Evolutionary conservation across 352 stramenopile species (phyloP).

Genomic region (Phytophthora chlamydospora): DNA sequence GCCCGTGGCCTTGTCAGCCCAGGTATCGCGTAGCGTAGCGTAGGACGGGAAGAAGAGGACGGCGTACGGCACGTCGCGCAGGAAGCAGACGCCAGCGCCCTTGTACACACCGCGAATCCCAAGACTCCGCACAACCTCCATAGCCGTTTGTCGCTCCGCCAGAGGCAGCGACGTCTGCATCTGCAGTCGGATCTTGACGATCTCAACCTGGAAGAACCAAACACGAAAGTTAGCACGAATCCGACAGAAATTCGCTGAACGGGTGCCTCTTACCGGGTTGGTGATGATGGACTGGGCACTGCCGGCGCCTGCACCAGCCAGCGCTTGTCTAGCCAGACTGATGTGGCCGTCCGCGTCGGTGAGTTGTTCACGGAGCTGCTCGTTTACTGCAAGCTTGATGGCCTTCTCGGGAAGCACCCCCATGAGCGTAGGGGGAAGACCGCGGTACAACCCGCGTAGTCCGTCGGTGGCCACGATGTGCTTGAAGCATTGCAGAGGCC

Average conservation of each 20-base stretch:
- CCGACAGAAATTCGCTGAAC: constrained; percentile 4
- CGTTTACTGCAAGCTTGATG: constrained; percentile 93
- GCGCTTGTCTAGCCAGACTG: constrained; percentile 60
- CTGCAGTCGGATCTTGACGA: constrained; percentile 93
- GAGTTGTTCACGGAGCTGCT: constrained; percentile 84
- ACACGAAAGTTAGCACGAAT: constrained; percentile 23
- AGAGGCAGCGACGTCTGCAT: constrained; percentile 78
- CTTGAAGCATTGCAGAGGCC: constrained; percentile 70
- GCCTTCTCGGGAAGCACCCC: constrained; percentile 90
- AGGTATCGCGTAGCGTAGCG: constrained; percentile 60
- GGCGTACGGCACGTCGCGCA: constrained; percentile 94
- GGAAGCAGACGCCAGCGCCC: constrained; percentile 82
- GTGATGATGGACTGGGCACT: constrained; percentile 85
- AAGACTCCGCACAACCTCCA: constrained; percentile 70
- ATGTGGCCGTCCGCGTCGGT: constrained; percentile 68
- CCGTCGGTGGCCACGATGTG: constrained; percentile 79
- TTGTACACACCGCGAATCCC: constrained; percentile 89
- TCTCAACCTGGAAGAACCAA: constrained; percentile 69
- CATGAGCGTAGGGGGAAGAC: constrained; percentile 78
- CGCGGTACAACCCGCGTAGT: constrained; percentile 73
- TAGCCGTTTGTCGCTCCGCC: constrained; percentile 60
- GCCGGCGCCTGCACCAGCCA: constrained; percentile 76
- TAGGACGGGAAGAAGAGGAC: constrained; percentile 94
- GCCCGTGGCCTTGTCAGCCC: constrained; percentile 52
- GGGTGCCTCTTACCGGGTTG: constrained; percentile 63